phyloP scores from a whole-genome alignment of 2,329 filamentous ascomycete species.

The Botrytis elliptica region DNA sequence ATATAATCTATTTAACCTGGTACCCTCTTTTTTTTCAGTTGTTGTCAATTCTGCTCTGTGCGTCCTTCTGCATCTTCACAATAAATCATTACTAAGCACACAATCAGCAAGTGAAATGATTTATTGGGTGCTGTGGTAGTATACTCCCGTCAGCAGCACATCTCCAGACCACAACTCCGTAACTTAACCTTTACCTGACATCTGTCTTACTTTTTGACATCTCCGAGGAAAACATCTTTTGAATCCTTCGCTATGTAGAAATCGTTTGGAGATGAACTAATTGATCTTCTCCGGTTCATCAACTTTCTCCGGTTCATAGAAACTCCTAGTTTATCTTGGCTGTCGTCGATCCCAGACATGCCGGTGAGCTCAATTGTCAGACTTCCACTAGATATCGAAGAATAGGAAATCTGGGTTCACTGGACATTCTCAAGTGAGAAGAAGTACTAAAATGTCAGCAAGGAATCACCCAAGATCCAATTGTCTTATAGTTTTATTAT shows the following conservation, averaged over 20 bases:
- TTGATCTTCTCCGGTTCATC: background rate
- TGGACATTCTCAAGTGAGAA: background rate
- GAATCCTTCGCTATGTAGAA: background rate
- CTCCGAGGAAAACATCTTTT: background rate
- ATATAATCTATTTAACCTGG: background rate
- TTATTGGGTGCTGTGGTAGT: background rate
- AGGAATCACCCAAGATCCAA: too few relatives aligned
- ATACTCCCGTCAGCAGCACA: background rate
- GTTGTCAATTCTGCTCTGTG: background rate
- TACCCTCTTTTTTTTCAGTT: background rate
- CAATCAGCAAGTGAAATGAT: background rate
- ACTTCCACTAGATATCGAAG: background rate
- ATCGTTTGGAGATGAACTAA: too few relatives aligned
- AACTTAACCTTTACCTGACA: background rate
- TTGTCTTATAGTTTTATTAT: background rate
- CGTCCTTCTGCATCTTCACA: background rate
- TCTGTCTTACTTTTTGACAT: background rate
- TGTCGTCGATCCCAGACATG: background rate
- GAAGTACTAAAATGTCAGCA: background rate
- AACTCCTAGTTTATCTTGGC: background rate
- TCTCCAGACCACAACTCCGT: background rate
- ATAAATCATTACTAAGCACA: background rate
- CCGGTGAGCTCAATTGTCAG: background rate
- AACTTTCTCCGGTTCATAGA: background rate
- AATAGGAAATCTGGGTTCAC: background rate